Conservation (phyloP, 768 basidiomycete species). For the Trametes cingulata region DNA sequence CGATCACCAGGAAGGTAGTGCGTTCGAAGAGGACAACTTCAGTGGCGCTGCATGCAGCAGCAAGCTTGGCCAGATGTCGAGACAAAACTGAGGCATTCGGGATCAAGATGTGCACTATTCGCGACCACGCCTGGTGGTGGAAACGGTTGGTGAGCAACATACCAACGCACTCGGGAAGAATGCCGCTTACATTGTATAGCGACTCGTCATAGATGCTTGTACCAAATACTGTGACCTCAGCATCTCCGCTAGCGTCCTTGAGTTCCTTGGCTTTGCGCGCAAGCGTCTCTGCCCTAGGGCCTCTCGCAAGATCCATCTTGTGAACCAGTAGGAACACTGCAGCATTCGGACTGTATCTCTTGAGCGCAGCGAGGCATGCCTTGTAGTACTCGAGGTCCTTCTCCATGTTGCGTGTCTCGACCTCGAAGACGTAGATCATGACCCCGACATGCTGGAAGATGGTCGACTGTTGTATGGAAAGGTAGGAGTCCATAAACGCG, state of each 20-base stretch:
- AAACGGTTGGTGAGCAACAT: constrained; percentile 3
- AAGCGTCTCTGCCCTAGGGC: constrained; percentile 58
- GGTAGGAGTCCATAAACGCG: constrained; percentile 96
- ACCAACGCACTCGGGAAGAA: too few species aligned
- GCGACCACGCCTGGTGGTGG: constrained; percentile 86
- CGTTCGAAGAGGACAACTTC: constrained; percentile 97
- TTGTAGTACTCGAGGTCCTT: constrained; percentile 92
- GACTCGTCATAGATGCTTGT: constrained; percentile 95
- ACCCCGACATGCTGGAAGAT: constrained; percentile 97
- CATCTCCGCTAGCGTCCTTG: constrained; percentile 63
- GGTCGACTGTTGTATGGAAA: constrained; percentile 86
- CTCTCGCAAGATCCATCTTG: constrained; percentile 94
- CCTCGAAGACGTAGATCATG: constrained; percentile 98
- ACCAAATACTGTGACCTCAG: constrained; percentile 72
- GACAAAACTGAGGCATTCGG: constrained; percentile 92
- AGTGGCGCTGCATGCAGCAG: constrained; percentile 83
- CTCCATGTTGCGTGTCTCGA: constrained; percentile 79
- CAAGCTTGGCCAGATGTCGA: constrained; percentile 83
- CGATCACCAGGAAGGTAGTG: constrained; percentile 97
- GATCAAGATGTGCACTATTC: constrained; percentile 93
- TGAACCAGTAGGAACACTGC: constrained; percentile 89
- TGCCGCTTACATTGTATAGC: constrained; percentile 74
- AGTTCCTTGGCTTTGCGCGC: constrained; percentile 76
- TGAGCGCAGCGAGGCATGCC: constrained; percentile 84
- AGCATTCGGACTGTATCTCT: constrained; percentile 78